Evolutionary conservation across 1,139 yeast genomes (phyloP).

Genomic region (Candida dubliniensis): DNA sequence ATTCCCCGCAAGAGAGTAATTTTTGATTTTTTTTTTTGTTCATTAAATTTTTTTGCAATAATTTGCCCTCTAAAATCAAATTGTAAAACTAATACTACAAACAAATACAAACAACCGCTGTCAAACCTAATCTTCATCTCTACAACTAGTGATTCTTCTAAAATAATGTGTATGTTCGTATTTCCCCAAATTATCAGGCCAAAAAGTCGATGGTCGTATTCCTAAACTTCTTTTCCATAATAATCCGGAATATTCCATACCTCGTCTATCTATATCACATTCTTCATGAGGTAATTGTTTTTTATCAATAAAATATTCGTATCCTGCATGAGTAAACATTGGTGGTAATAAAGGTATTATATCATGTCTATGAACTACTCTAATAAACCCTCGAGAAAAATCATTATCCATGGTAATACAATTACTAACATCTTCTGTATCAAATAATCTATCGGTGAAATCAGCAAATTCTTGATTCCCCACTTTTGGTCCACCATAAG

Average conservation of each 20-base stretch:
- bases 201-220: slow-evolving; percentile 16
- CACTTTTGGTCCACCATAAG: slow-evolving; percentile 62
- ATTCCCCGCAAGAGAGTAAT: slow-evolving; percentile 5
- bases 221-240: slow-evolving; percentile 7
- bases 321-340: slow-evolving; percentile 48
- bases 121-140: slow-evolving; percentile 10
- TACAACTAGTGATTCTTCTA: slow-evolving; percentile 35
- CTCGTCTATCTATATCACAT: slow-evolving; percentile 30
- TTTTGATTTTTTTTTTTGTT: slow-evolving; percentile 1
- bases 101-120: neutral
- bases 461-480: slow-evolving; percentile 53
- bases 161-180: slow-evolving; percentile 38
- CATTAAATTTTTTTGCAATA: neutral
- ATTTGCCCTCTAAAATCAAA: neutral
- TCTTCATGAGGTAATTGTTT: slow-evolving; percentile 46
- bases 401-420: slow-evolving; percentile 12
- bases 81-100: neutral
- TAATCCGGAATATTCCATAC: slow-evolving; percentile 10
- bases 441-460: slow-evolving; percentile 53
- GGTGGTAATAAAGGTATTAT: slow-evolving; percentile 62
- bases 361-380: slow-evolving; percentile 60
- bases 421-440: slow-evolving; percentile 26
- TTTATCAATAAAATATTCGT: slow-evolving; percentile 47
- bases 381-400: slow-evolving; percentile 36
- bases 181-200: slow-evolving; percentile 29